phyloP scores from a whole-genome alignment of 169 alveolate species.

The Plasmodium gallinaceum region DNA sequence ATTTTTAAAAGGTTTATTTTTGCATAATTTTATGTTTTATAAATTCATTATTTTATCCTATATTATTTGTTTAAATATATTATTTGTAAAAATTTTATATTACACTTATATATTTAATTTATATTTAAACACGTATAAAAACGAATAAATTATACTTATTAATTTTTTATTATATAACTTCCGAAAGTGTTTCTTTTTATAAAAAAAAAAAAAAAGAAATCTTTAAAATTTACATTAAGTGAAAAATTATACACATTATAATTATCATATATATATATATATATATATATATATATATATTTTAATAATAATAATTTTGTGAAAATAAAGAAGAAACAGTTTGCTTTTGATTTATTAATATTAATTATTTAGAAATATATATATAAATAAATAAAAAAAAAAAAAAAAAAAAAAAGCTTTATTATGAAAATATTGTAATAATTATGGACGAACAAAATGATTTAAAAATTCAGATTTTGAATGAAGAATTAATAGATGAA shows the following conservation, averaged over 20 bases:
- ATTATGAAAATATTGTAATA: neutral
- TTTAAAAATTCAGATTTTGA: neutral
- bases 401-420: neutral
- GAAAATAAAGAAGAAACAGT: neutral
- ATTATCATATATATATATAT: neutral
- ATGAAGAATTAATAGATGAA: neutral
- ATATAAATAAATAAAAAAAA: too few species aligned
- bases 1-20: neutral
- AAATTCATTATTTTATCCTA: too few species aligned
- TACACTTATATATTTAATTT: too few species aligned
- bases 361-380: too few species aligned
- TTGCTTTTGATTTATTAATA: neutral
- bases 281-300: neutral
- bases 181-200: slow-evolving; percentile 1
- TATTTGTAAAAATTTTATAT: too few species aligned
- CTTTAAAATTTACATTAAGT: neutral
- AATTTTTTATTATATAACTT: neutral
- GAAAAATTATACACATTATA: neutral
- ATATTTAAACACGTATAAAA: too few species aligned
- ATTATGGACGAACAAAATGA: neutral
- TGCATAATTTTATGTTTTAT: too few species aligned
- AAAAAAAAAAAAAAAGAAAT: neutral
- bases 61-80: too few species aligned
- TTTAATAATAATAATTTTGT: neutral
- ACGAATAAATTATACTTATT: neutral